A percentile compares a stretch with the other conserved stretches of the same genome.
Evolutionary conservation across 768 basidiomycete species (phyloP).

Genomic region (Calocera viscosa): DNA sequence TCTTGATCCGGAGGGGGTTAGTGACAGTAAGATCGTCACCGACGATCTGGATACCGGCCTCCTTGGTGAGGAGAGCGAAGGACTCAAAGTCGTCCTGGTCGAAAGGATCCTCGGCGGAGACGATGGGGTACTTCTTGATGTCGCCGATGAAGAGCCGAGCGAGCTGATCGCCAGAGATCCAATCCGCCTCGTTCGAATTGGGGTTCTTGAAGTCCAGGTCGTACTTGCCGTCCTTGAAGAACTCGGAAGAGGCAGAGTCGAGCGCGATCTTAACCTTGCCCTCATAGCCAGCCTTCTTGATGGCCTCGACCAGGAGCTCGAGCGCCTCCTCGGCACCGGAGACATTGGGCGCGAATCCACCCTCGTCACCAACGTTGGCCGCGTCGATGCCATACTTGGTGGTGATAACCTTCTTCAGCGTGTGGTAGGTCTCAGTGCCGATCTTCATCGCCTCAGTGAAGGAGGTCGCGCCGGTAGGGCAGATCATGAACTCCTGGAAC

Average conservation of each 20-base stretch:
- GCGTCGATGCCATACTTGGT: constrained; percentile 99
- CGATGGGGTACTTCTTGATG: constrained; percentile 87
- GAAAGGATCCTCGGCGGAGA: constrained; percentile 95
- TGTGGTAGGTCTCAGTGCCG: constrained; percentile 95
- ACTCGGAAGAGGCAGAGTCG: constrained; percentile 97
- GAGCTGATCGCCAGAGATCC: constrained; percentile 85
- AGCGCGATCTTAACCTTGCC: constrained; percentile 98
- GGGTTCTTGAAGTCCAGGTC: constrained; percentile 99
- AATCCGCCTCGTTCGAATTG: constrained; percentile 94
- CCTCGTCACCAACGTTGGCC: constrained; percentile 98
- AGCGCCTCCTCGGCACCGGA: constrained; percentile 94
- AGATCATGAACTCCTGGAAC: constrained; percentile 99
- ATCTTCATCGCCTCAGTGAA: constrained; percentile 99
- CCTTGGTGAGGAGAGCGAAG: constrained; percentile 81
- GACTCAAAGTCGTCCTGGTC: constrained; percentile 99
- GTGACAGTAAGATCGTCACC: constrained; percentile 97
- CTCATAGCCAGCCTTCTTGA: constrained; percentile 95
- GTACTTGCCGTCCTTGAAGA: constrained; percentile 99
- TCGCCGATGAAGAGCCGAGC: constrained; percentile 82
- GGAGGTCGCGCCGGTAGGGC: constrained; percentile 79
- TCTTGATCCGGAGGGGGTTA: constrained; percentile 93
- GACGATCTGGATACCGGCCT: constrained; percentile 75
- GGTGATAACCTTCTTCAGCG: constrained; percentile 96
- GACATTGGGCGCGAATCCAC: constrained; percentile 98
- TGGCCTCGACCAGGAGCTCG: constrained; percentile 88